Evolutionary conservation across 257 asterid genomes (phyloP).

Genomic region (Primulina eburnea): DNA sequence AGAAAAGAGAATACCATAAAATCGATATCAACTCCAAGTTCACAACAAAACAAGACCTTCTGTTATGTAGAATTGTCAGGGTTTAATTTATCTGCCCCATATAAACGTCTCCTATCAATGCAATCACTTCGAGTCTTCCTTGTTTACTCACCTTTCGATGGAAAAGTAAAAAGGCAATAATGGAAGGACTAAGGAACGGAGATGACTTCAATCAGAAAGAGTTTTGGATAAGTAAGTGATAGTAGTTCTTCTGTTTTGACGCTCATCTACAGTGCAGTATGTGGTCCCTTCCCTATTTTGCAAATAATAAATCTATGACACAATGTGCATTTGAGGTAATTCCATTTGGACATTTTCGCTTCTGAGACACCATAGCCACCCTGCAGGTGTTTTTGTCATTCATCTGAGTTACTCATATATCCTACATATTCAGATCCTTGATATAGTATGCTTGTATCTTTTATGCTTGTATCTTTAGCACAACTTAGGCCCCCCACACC

Average conservation of each 20-base stretch:
- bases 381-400: slow-evolving; percentile 3
- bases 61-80: background rate
- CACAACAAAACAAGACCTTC: background rate
- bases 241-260: background rate
- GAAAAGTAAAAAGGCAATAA: background rate
- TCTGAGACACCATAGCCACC: background rate
- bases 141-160: background rate
- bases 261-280: slow-evolving; percentile 3
- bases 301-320: background rate
- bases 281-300: background rate
- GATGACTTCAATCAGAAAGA: background rate
- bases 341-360: slow-evolving; percentile 5
- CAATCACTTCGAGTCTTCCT: background rate
- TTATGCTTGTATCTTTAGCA: slow-evolving; percentile 10
- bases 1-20: background rate
- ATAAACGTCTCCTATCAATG: background rate
- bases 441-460: background rate
- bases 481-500: slow-evolving; percentile 19
- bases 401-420: slow-evolving; percentile 12
- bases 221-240: background rate
- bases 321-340: background rate
- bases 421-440: slow-evolving; percentile 13
- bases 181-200: background rate
- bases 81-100: background rate
- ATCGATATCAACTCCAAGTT: background rate